These are phyloP conservation scores for Penicillium samsonianum DNA, from an alignment of 495 filamentous ascomycete species.

Conservation along the genomic window DNA sequence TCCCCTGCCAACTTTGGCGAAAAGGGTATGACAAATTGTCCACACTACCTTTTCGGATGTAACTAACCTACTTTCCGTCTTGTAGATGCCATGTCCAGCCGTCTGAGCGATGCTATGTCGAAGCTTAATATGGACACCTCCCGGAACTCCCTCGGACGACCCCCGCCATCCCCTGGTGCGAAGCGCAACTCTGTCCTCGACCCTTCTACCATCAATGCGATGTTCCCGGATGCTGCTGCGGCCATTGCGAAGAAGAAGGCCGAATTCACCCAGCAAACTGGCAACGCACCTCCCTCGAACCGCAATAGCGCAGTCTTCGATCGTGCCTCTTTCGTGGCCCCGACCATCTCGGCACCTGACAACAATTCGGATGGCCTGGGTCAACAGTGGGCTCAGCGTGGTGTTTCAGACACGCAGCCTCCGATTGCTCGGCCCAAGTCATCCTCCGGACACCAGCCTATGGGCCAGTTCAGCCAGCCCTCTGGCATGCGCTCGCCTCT, in stretches of 20 bases:
- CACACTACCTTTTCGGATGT: constrained; percentile 6
- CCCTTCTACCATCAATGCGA: constrained; percentile 91
- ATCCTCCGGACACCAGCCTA: constrained; percentile 81
- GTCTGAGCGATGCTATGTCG: constrained; percentile 95
- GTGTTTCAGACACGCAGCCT: constrained; percentile 53
- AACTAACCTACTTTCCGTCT: constrained; percentile 14
- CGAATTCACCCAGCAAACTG: constrained; percentile 92
- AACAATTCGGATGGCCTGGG: constrained; percentile 53
- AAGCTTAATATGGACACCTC: constrained; percentile 85
- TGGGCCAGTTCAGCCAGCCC: constrained; percentile 95
- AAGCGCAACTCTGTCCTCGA: constrained; percentile 94
- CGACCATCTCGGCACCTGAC: constrained; percentile 72
- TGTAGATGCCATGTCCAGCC: constrained; percentile 94
- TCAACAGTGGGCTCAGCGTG: constrained; percentile 67
- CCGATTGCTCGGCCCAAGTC: constrained; percentile 81
- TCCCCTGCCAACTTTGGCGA: constrained; percentile 94
- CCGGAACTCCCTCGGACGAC: constrained; percentile 79
- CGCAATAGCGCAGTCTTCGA: constrained; percentile 86
- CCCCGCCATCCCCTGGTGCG: constrained; percentile 72
- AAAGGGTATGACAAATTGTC: constrained; percentile 65
- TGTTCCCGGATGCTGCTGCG: constrained; percentile 98
- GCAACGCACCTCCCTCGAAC: constrained; percentile 85
- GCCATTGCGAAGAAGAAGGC: constrained; percentile 97
- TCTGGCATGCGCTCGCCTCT: constrained; percentile 82
- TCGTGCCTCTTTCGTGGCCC: constrained; percentile 74